These are phyloP conservation scores for Usnea hakonensis DNA, from an alignment of 495 filamentous ascomycete genomes.

Conservation along the genomic window DNA sequence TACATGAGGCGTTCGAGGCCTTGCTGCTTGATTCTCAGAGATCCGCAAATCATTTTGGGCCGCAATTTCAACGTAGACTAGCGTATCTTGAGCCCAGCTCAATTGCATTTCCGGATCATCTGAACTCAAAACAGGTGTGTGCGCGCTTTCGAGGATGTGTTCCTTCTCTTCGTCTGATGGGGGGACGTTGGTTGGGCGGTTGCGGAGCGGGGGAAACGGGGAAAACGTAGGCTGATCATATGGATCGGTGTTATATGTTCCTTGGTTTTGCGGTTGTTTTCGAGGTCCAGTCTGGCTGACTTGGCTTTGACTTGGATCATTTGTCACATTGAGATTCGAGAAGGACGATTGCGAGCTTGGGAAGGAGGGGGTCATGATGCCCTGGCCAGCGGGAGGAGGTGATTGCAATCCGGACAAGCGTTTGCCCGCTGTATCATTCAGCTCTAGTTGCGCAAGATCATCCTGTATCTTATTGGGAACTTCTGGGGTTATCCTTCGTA, in stretches of 20 bases:
- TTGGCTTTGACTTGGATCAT: not conserved
- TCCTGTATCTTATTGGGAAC: slow-evolving; percentile 84
- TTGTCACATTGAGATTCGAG: slow-evolving; percentile 15
- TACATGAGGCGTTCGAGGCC: slow-evolving; percentile 70
- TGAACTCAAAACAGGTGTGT: slow-evolving; percentile 77
- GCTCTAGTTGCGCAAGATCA: slow-evolving; percentile 80
- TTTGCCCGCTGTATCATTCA: slow-evolving; percentile 49
- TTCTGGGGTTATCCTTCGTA: slow-evolving; percentile 61
- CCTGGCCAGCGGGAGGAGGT: slow-evolving; percentile 17
- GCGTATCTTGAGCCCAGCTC: slow-evolving; percentile 87
- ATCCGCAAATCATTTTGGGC: slow-evolving; percentile 59
- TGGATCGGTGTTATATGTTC: not conserved
- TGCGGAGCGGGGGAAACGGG: slow-evolving; percentile 77
- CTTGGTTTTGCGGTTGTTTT: not conserved
- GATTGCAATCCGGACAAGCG: slow-evolving; percentile 24
- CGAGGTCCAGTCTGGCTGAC: slow-evolving; percentile 1
- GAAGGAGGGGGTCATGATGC: slow-evolving; percentile 5
- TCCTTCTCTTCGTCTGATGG: slow-evolving; percentile 93
- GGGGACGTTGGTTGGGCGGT: slow-evolving; percentile 80
- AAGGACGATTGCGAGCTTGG: slow-evolving; percentile 24
- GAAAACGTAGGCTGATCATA: slow-evolving; percentile 74
- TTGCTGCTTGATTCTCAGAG: slow-evolving; percentile 53
- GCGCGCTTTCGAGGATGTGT: slow-evolving; percentile 72
- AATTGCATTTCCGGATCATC: slow-evolving; percentile 96
- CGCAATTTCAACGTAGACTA: slow-evolving; percentile 81